phyloP scores from a whole-genome alignment of 176 grass and related monocot genomes.

The Oryza glaberrima region DNA sequence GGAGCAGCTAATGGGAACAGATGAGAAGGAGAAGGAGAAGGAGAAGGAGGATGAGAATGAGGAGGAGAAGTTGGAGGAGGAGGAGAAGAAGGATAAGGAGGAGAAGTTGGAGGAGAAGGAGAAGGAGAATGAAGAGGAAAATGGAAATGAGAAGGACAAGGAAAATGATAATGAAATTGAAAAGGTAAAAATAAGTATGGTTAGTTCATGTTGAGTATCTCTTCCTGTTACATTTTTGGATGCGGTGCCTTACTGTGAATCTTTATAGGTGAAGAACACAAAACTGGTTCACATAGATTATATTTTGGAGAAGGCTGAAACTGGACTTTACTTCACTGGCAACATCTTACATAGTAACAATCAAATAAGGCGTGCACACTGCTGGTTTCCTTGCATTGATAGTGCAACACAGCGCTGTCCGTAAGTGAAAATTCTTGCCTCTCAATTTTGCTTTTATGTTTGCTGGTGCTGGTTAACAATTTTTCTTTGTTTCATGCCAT shows the following conservation, averaged over 20 bases:
- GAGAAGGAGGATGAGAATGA: background rate
- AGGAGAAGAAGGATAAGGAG: background rate
- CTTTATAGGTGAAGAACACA: slow-evolving; percentile 67
- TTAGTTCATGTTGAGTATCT: slow-evolving; percentile 10
- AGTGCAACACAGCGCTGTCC: slow-evolving; percentile 61
- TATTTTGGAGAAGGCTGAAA: slow-evolving; percentile 82
- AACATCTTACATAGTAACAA: slow-evolving; percentile 70
- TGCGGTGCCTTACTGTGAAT: slow-evolving; percentile 33
- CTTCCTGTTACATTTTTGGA: slow-evolving; percentile 25
- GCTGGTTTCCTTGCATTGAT: slow-evolving; percentile 98
- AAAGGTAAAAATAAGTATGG: slow-evolving; percentile 43
- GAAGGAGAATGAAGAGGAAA: slow-evolving; percentile 41
- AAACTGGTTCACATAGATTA: slow-evolving; percentile 92
- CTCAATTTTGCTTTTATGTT: slow-evolving; percentile 40
- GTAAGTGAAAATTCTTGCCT: slow-evolving; percentile 63
- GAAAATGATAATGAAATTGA: slow-evolving; percentile 33
- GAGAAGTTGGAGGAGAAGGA: background rate
- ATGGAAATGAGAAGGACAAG: slow-evolving; percentile 46
- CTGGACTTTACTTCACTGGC: slow-evolving; percentile 82
- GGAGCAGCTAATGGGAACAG: slow-evolving; percentile 14
- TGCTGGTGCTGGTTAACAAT: slow-evolving; percentile 31
- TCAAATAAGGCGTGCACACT: slow-evolving; percentile 76
- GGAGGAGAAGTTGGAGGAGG: background rate
- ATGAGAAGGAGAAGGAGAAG: background rate
- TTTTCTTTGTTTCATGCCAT: slow-evolving; percentile 33